Conservation (phyloP, 1,139 yeast genomes). For the Blastobotrys persicus region DNA sequence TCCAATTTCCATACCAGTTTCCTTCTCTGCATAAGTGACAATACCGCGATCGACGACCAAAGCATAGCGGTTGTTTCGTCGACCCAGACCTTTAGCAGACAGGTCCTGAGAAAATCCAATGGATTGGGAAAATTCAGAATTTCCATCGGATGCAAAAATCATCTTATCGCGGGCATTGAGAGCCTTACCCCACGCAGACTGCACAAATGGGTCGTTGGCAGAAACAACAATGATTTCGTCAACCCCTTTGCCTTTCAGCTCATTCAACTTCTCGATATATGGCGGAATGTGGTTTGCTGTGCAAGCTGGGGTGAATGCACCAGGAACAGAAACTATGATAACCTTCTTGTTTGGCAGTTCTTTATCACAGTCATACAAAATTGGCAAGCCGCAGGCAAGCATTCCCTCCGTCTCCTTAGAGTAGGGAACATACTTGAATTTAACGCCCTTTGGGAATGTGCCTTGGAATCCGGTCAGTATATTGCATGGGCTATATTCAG, state of each 20-base stretch:
- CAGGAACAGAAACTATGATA: slow-evolving; percentile 79
- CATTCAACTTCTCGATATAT: slow-evolving; percentile 50
- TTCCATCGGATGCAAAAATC: slow-evolving; percentile 73
- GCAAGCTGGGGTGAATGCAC: slow-evolving; percentile 91
- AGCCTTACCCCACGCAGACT: slow-evolving; percentile 76
- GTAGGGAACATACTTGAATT: slow-evolving; percentile 59
- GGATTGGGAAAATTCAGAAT: slow-evolving; percentile 57
- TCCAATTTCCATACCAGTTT: slow-evolving; percentile 57
- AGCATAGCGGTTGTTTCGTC: slow-evolving; percentile 72
- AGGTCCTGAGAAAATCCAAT: slow-evolving; percentile 61
- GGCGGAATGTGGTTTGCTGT: slow-evolving; percentile 80
- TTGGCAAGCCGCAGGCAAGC: slow-evolving; percentile 55
- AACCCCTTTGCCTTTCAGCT: slow-evolving; percentile 66
- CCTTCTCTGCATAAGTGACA: slow-evolving; percentile 64
- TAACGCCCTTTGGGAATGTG: slow-evolving; percentile 37
- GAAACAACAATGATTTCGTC: slow-evolving; percentile 69
- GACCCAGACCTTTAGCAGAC: slow-evolving; percentile 56
- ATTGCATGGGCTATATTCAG: no score
- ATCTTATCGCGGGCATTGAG: slow-evolving; percentile 50
- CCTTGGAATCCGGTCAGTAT: slow-evolving; percentile 7
- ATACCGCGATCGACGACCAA: slow-evolving; percentile 63
- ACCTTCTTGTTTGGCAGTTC: slow-evolving; percentile 52
- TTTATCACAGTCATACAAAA: slow-evolving; percentile 48
- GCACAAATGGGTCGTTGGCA: slow-evolving; percentile 81
- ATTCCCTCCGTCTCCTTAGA: slow-evolving; percentile 44